phyloP scores from a whole-genome alignment of 139 green algal species.

The Gonium pectorale region DNA sequence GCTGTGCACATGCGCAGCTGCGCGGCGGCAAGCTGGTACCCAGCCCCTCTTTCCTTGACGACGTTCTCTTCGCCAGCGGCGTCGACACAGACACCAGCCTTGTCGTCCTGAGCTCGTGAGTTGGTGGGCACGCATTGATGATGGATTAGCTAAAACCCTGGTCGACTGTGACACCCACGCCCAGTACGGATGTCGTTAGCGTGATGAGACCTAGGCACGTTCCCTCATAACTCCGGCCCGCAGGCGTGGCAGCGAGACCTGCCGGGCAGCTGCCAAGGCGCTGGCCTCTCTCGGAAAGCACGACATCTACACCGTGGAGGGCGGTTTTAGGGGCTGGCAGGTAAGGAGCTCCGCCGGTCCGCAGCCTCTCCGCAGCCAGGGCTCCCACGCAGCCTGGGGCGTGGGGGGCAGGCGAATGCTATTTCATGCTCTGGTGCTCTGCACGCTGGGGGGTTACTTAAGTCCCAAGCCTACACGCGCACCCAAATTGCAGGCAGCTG shows the following conservation, averaged over 20 bases:
- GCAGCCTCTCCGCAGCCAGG: neutral
- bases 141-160: neutral
- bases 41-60: conserved; percentile 37
- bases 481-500: too few relatives aligned
- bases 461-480: too few relatives aligned
- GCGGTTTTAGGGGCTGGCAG: conserved; percentile 45
- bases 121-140: neutral
- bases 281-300: conserved; percentile 24
- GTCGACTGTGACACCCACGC: too few relatives aligned
- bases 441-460: too few relatives aligned
- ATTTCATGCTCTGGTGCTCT: neutral
- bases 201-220: too few relatives aligned
- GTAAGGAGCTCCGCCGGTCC: too few relatives aligned
- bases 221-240: neutral
- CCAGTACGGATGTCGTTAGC: too few relatives aligned
- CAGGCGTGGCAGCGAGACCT: conserved; percentile 34
- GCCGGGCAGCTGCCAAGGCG: neutral
- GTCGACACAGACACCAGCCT: conserved; percentile 17
- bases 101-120: conserved; percentile 49
- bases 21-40: conserved; percentile 16
- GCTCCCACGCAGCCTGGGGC: neutral
- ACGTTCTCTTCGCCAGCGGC: conserved; percentile 41
- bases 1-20: conserved; percentile 17
- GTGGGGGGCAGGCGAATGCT: neutral
- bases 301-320: conserved; percentile 42